Percentiles rank a stretch among this genome's conserved stretches.
Conservation (phyloP, 2,329 filamentous ascomycete species). For the Clarireedia paspali region DNA sequence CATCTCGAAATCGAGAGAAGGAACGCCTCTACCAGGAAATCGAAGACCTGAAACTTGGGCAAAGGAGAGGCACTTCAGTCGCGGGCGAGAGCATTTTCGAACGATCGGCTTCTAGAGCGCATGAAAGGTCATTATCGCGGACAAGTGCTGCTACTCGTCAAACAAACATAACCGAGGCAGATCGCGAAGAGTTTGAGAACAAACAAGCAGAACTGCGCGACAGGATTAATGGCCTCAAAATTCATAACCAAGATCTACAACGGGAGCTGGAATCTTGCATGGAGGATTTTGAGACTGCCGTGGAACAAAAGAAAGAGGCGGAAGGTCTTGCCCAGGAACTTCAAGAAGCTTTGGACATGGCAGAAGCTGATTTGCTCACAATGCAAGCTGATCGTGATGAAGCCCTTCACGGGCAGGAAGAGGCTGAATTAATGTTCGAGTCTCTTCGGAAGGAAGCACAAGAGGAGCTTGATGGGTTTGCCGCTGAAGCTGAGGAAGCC, state of each 20-base stretch:
- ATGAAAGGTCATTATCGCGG: constrained; percentile 65
- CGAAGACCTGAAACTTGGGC: constrained; percentile 86
- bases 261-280: constrained; percentile 73
- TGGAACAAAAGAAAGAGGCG: constrained; percentile 53
- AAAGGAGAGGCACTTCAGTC: constrained; percentile 60
- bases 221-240: constrained; percentile 74
- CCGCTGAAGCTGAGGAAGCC: constrained; percentile 66
- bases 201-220: constrained; percentile 79
- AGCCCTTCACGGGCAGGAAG: constrained; percentile 57
- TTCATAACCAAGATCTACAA: constrained; percentile 85
- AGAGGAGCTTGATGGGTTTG: constrained; percentile 57
- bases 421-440: constrained; percentile 52
- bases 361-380: constrained; percentile 70
- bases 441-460: constrained; percentile 55
- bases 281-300: constrained; percentile 68
- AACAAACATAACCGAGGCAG: constrained; percentile 56
- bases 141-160: constrained; percentile 38
- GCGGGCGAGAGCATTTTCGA: constrained; percentile 88
- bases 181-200: constrained; percentile 79
- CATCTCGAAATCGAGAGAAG: constrained; percentile 89
- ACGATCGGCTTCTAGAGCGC: constrained; percentile 81
- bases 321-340: constrained; percentile 53
- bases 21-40: constrained; percentile 95
- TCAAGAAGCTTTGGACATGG: constrained; percentile 73
- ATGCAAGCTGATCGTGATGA: constrained; percentile 83